These are phyloP conservation scores for Aspergillus sp. DNA, from an alignment of 2,329 filamentous ascomycete genomes.

Conservation along the genomic window DNA sequence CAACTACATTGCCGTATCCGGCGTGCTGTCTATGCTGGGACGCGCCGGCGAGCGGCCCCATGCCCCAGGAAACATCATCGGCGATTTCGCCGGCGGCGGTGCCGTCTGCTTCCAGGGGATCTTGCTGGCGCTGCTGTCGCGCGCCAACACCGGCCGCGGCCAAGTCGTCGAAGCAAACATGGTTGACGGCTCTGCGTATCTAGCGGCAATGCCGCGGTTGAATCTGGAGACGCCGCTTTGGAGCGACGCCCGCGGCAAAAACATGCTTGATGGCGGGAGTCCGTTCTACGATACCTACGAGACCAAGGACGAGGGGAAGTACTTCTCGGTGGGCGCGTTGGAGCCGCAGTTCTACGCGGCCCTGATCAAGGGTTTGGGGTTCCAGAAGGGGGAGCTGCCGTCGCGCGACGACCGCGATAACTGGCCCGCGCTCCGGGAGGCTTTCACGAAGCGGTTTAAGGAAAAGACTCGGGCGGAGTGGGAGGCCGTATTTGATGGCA, in stretches of 20 bases:
- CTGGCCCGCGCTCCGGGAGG: conserved; percentile 66
- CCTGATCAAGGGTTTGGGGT: conserved; percentile 65
- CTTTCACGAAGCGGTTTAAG: conserved; percentile 66
- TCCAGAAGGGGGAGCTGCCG: conserved; percentile 50
- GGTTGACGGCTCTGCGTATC: conserved; percentile 83
- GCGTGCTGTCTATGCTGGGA: conserved; percentile 75
- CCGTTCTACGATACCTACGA: conserved; percentile 90
- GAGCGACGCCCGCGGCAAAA: conserved; percentile 65
- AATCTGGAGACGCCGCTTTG: conserved; percentile 64
- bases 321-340: conserved; percentile 84
- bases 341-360: conserved; percentile 80
- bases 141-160: conserved; percentile 65
- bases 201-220: conserved; percentile 76
- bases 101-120: conserved; percentile 79
- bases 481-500: conserved; percentile 84
- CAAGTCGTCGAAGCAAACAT: conserved; percentile 96
- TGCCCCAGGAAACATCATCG: conserved; percentile 79
- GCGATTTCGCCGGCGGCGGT: conserved; percentile 89
- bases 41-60: conserved; percentile 68
- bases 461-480: conserved; percentile 72
- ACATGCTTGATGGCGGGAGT: conserved; percentile 78
- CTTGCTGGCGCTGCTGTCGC: conserved; percentile 71
- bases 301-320: conserved; percentile 70
- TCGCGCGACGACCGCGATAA: conserved; percentile 57
- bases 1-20: conserved; percentile 90